Base-by-base conservation (phyloP, 257 asterid genomes). In the Solanum verrucosum region DNA sequence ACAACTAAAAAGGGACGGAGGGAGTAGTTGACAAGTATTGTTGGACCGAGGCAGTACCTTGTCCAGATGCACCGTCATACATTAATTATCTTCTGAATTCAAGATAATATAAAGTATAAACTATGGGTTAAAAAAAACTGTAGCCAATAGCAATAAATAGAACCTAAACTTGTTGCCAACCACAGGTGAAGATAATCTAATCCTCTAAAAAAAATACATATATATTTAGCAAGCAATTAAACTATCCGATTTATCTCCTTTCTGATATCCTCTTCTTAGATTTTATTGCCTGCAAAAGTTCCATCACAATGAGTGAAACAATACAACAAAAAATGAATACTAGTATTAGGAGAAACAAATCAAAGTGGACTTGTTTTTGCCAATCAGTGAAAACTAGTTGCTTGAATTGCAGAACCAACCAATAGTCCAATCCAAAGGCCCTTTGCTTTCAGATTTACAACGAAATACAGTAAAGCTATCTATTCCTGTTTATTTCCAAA, bases 381-480 rank as follows among this genome's bases (percentile, higher is more conserved):
- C 94, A 93, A 37, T 93, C 34, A 56, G 94, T 92, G 89, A 87
- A 89, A 33, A 31, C 86, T 27, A 13, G 89, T 13, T 13, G 91
- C 85, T 85, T 93, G 94, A 35, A 91, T 1, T 1, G 85, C 38
- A 12, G 94, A 88, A n/a, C 93, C 95, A 2, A 86, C 46, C 83
- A 91, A 86, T 1, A 94, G 87, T 49, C 96, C 96, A 34, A 91
- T 88, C 94, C 95, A 94, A 14, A 92, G 89, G n/a, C 96, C 94
- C 68, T 84, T 88, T 42, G 92, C 97, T 87, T 88, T 90, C 44
- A 90, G 38, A 12, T 91, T 89, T 12, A 38, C 42, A 16, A 49
- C 10, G 56, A 94, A 93, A n/a, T 93, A 93, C 2, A 92, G 38
- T 9, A 87, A 12, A 34, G 86, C 95, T 92, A 6, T 92, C 95